Evolutionary conservation across 1,139 yeast species (phyloP), one percentile per base, ranked within the genome.

Genomic region (Hansenula sp.): DNA sequence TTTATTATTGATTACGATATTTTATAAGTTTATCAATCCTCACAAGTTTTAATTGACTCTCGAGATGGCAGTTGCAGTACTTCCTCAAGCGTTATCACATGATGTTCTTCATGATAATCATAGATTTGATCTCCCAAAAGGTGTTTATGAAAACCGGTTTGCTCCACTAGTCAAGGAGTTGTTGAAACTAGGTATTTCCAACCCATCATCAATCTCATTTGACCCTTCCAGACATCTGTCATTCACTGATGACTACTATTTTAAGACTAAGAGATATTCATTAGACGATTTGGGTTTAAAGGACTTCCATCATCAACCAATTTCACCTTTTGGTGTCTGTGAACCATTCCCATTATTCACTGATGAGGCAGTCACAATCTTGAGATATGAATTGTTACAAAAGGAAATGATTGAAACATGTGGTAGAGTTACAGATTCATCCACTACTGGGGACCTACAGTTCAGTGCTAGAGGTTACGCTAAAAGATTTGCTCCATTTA

Each of bases 341-440:
- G 79, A 76, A 44, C 81, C 83, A 1, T 78, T 78, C 59, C 80
- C 80, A 4, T 63, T 78, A 29, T 78, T 78, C 58, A 76, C 81
- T 1, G 74, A 74, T 33, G 82, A 77, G 50, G 83, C 83, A 1
- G 63, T 77, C 42, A 68, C 67, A 24, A 71, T 78, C 35, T 77
- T 78, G 83, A 72, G 74, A 59, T 70, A 68, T 47, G 82, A 77
- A 56, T 57, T 74, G 28, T 66, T 77, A 49, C 53, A 63, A 32
- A 70, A 70, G 48, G 77, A 76, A 35, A 60, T 66, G 2, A 74
- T 77, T 45, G 53, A 65, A 47, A 63, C 68, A 47, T 69, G 68
- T 58, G 80, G 76, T 16, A 63, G 79, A 47, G 57, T 60, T 44
- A 63, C 68, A 30, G 59, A 59, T 48, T 59, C 59, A 39, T 66